Percentiles rank a stretch among this genome's conserved stretches.
These are phyloP conservation scores for Suhomyces taliae DNA, from an alignment of 1,139 yeast species.

Conservation along the genomic window DNA sequence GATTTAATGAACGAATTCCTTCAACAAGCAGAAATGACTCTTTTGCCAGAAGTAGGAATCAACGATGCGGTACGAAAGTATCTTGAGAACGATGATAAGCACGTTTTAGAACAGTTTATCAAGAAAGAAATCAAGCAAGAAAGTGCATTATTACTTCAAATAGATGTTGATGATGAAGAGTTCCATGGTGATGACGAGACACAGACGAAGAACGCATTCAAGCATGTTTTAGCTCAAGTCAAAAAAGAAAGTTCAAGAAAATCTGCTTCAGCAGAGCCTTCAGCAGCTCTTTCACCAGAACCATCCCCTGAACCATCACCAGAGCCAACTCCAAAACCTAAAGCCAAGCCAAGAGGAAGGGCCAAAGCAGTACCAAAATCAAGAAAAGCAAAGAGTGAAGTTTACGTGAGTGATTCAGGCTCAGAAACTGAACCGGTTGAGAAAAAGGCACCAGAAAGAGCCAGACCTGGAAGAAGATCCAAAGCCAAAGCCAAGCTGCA, in stretches of 20 bases:
- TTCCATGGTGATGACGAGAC: constrained; percentile 31
- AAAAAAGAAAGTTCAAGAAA: constrained; percentile 18
- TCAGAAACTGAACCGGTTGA: constrained; percentile 3
- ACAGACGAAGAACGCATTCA: constrained; percentile 30
- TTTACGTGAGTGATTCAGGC: constrained; percentile 2
- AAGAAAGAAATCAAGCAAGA: constrained; percentile 66
- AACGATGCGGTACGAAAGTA: constrained; percentile 69
- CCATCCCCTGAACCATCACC: not conserved
- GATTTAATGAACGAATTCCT: constrained; percentile 62
- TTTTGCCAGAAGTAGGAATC: constrained; percentile 77
- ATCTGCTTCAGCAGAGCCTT: not conserved
- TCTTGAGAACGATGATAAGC: constrained; percentile 82
- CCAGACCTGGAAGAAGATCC: constrained; percentile 4
- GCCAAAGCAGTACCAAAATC: not conserved
- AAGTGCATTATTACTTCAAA: constrained; percentile 52
- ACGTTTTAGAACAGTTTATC: constrained; percentile 66
- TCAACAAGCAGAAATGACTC: constrained; percentile 59
- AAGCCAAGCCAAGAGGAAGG: constrained; percentile 3
- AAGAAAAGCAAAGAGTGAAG: constrained; percentile 1
- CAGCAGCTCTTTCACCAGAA: not conserved
- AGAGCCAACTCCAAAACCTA: not conserved
- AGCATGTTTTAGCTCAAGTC: constrained; percentile 27
- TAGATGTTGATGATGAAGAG: constrained; percentile 38
- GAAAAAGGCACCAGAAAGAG: constrained; percentile 1
- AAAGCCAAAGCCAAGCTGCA: constrained; percentile 9